Conservation (phyloP, 2,329 filamentous ascomycete species). For the Sclerotinia minor region DNA sequence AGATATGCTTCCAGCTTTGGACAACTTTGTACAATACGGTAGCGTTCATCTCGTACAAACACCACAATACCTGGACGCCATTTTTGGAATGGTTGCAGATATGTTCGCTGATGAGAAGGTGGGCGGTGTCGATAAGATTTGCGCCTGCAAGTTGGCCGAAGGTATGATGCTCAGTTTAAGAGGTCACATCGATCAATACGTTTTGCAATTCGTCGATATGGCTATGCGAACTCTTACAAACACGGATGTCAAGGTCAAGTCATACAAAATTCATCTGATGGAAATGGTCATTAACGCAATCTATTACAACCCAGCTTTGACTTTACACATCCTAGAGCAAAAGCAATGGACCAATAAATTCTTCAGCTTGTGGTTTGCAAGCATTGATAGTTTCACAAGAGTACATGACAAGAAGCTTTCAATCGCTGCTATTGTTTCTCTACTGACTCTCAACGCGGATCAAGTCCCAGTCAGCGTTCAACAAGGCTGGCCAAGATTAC, state of each 20-base stretch:
- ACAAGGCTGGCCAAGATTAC: conserved; percentile 88
- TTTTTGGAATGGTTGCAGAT: conserved; percentile 91
- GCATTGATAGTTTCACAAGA: conserved; percentile 87
- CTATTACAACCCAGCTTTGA: conserved; percentile 89
- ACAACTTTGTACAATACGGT: conserved; percentile 97
- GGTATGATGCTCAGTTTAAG: conserved; percentile 95
- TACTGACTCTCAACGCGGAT: conserved; percentile 75
- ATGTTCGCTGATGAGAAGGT: conserved; percentile 94
- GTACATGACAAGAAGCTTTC: conserved; percentile 99
- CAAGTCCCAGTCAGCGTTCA: conserved; percentile 91
- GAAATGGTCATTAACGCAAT: conserved; percentile 98
- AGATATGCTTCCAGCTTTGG: conserved; percentile 96
- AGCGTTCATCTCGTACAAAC: conserved; percentile 77
- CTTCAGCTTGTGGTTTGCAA: conserved; percentile 97
- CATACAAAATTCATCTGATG: conserved; percentile 93
- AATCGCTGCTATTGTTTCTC: conserved; percentile 85
- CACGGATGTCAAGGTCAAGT: conserved; percentile 82
- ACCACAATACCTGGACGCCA: conserved; percentile 80
- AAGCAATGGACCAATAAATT: conserved; percentile 98
- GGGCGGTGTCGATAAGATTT: conserved; percentile 90
- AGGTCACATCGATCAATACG: conserved; percentile 82
- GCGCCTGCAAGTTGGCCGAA: conserved; percentile 95
- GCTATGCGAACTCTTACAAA: conserved; percentile 79
- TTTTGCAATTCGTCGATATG: conserved; percentile 82
- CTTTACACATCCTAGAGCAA: conserved; percentile 82